These are phyloP conservation scores for Trypanosoma melophagium DNA, from an alignment of 208 protist species.

Conservation along the genomic window DNA sequence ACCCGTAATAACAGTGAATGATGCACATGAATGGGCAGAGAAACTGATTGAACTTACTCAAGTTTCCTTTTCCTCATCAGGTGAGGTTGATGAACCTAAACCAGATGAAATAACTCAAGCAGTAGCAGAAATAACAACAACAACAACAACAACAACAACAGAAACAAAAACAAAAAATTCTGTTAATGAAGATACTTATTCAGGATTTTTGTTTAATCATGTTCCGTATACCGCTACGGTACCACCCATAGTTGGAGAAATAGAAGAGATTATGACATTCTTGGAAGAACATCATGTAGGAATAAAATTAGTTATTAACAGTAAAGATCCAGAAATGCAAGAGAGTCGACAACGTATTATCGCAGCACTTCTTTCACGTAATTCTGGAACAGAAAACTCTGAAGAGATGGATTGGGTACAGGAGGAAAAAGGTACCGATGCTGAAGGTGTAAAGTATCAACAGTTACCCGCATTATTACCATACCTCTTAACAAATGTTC, in stretches of 20 bases:
- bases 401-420: slow-evolving; percentile 22
- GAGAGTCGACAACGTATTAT: slow-evolving; percentile 30
- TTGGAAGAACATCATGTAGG: slow-evolving; percentile 37
- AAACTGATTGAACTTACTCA: slow-evolving; percentile 51
- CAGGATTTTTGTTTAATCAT: slow-evolving; percentile 20
- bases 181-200: background rate
- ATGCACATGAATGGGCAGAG: slow-evolving; percentile 29
- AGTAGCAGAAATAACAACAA: too few species aligned
- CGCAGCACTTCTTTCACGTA: slow-evolving; percentile 17
- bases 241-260: slow-evolving; percentile 40
- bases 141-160: too few species aligned
- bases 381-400: slow-evolving; percentile 10
- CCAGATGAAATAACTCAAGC: background rate
- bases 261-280: slow-evolving; percentile 51
- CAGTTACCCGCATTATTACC: slow-evolving; percentile 68
- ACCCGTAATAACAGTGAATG: slow-evolving; percentile 14
- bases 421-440: slow-evolving; percentile 1
- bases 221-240: slow-evolving; percentile 20
- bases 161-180: background rate
- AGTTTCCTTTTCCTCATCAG: slow-evolving; percentile 30
- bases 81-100: background rate
- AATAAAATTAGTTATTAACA: slow-evolving; percentile 45
- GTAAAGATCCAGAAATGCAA: slow-evolving; percentile 29
- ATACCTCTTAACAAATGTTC: slow-evolving; percentile 50
- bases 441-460: background rate